Conservation (phyloP, 768 basidiomycete genomes). For the Symmetrospora coprosmae region DNA sequence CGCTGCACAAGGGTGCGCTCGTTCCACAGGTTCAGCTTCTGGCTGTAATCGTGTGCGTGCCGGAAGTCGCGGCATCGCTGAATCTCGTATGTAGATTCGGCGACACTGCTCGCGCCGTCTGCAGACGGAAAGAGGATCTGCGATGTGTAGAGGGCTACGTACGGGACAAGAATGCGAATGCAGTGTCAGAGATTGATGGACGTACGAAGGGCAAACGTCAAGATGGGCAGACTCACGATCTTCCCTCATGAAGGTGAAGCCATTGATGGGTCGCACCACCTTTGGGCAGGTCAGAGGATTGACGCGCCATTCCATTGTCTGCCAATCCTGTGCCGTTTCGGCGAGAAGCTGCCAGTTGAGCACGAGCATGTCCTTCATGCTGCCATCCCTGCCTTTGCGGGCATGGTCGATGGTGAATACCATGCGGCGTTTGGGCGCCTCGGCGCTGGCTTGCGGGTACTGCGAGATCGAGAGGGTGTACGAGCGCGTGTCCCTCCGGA, state of each 20-base stretch:
- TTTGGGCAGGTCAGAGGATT: constrained; percentile 31
- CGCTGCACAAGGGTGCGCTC: background rate
- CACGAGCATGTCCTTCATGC: constrained; percentile 12
- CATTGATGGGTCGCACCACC: constrained; percentile 23
- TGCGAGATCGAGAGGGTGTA: constrained; percentile 30
- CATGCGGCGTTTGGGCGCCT: constrained; percentile 28
- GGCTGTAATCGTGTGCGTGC: constrained; percentile 25
- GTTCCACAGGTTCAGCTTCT: constrained; percentile 14
- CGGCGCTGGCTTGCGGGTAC: constrained; percentile 22
- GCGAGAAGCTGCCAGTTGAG: constrained; percentile 27
- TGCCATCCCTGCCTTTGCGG: constrained; percentile 13
- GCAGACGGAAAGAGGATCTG: constrained; percentile 30
- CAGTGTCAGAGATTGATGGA: background rate
- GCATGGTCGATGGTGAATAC: constrained; percentile 5
- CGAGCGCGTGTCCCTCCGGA: constrained; percentile 26
- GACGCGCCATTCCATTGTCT: constrained; percentile 29
- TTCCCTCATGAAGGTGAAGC: constrained; percentile 27
- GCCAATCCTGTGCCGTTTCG: constrained; percentile 22
- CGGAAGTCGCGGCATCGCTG: constrained; percentile 27
- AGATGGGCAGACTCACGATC: constrained; percentile 25
- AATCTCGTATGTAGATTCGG: constrained; percentile 28
- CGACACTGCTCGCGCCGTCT: constrained; percentile 28
- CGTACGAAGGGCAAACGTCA: too few relatives aligned
- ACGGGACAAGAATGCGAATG: background rate
- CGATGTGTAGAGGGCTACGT: constrained; percentile 29